Base-by-base conservation (phyloP, 2,329 filamentous ascomycete genomes). In the Aspergillus viridinutans region DNA sequence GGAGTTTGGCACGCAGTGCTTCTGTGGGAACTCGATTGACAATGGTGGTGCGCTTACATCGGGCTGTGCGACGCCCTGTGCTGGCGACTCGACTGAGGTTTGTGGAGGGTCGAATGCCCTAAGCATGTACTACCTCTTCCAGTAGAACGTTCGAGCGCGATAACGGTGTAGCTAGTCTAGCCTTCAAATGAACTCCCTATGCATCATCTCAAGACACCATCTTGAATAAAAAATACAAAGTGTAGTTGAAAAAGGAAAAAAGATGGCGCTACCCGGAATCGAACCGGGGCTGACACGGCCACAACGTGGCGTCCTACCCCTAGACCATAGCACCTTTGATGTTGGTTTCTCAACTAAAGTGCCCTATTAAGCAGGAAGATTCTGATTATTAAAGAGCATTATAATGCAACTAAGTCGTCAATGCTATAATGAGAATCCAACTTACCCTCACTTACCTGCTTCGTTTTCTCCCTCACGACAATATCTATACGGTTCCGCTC, bases 51-150 rank as follows among this genome's bases (percentile, higher is more conserved):
- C 60, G 28, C 64, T 62, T 23, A 64, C 61, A 12, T 60, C 63
- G 20, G 61, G 59, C 26, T 86, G 83, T 69, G 81, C 77, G 60
- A 82, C 77, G 35, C 62, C 78, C 17, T 85, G 83, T 66, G 70
- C 72, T 29, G 74, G 74, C 4, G 68, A 76, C 55, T 35, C 53
- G 7, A 60, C 61, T 2, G 65, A 76, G 58, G 70, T 67, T 38
- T 77, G 74, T 55, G 74, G 74, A 21, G 73, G 64, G 2, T 50
- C 63, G 4, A 63, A 61, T 57, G 50, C 60, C 4, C 50, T 65
- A 17, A 64, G 61, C 40, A 32, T 65, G 53, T 61, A 63, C 58
- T 57, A 65, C 17, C 57, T 59, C 14, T 42, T 42, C 38, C 38
- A 42, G 38, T 42, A 42, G 23, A 25, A n/a, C n/a, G 23, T 25